A percentile compares a stretch with the other conserved stretches of the same genome.
Evolutionary conservation across 371 early-diverging fungal genomes (phyloP).

Genomic region (Mucor sp.): DNA sequence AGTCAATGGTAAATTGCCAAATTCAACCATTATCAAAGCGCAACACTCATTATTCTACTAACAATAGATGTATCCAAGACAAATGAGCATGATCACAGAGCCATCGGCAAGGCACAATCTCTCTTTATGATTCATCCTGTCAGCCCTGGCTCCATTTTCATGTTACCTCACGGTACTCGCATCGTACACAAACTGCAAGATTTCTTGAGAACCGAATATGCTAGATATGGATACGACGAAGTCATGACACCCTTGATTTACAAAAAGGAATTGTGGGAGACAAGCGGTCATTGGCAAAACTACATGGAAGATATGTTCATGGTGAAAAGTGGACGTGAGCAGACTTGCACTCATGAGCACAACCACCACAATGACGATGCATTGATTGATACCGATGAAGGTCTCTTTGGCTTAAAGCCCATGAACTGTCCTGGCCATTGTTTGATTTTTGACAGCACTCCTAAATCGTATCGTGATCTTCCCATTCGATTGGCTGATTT

Average conservation of each 20-base stretch:
- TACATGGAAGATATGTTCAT: slow-evolving; percentile 81
- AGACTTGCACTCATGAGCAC: slow-evolving; percentile 43
- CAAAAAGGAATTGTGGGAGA: slow-evolving; percentile 94
- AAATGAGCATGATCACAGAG: slow-evolving; percentile 87
- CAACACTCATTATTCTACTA: not conserved
- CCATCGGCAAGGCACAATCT: slow-evolving; percentile 80
- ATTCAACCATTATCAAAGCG: no score
- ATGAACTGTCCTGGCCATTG: slow-evolving; percentile 99
- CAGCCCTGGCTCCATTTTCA: slow-evolving; percentile 93
- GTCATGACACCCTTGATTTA: slow-evolving; percentile 97
- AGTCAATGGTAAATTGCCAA: slow-evolving; percentile 7
- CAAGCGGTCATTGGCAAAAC: slow-evolving; percentile 95
- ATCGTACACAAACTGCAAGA: slow-evolving; percentile 81
- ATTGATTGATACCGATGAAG: slow-evolving; percentile 54
- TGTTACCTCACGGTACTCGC: slow-evolving; percentile 93
- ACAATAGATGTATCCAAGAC: slow-evolving; percentile 26
- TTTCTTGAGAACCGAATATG: slow-evolving; percentile 76
- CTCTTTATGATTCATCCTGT: slow-evolving; percentile 80
- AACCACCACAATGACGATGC: slow-evolving; percentile 43
- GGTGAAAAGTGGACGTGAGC: slow-evolving; percentile 53
- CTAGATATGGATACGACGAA: slow-evolving; percentile 90
- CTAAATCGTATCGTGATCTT: slow-evolving; percentile 89
- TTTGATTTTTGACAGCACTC: slow-evolving; percentile 83
- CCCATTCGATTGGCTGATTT: slow-evolving; percentile 95
- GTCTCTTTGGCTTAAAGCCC: slow-evolving; percentile 87